A percentile compares a stretch with the other conserved stretches of the same genome.
These are phyloP conservation scores for Urochloa ruziziensis DNA, from an alignment of 176 grass and related monocot species.

Conservation along the genomic window DNA sequence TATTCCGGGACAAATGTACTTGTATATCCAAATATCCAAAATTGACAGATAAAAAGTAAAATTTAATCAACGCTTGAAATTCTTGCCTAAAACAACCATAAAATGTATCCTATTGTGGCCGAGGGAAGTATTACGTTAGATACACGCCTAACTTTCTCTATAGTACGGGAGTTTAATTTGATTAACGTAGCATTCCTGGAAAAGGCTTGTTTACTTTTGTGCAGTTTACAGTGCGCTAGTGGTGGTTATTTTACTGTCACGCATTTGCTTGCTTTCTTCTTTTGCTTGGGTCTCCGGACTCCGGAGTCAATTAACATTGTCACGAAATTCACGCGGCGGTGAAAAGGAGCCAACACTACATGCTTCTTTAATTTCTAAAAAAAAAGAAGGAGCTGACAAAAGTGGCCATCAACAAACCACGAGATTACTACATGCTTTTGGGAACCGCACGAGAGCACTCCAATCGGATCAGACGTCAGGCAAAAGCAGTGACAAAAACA, in stretches of 20 bases:
- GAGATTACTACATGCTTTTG: background rate
- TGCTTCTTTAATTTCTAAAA: background rate
- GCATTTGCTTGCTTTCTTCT: background rate
- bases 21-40: too few species aligned
- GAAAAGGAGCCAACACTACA: background rate
- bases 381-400: too few species aligned
- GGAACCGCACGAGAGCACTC: conserved; percentile 32
- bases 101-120: too few species aligned
- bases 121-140: background rate
- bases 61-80: too few species aligned
- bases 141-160: background rate
- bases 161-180: background rate
- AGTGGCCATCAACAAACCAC: conserved; percentile 1
- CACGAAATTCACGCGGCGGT: background rate
- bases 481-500: conserved; percentile 37
- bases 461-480: background rate
- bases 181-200: background rate
- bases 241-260: conserved; percentile 10
- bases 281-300: background rate
- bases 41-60: too few species aligned
- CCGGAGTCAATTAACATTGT: conserved; percentile 22
- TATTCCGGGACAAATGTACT: too few species aligned
- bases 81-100: too few species aligned
- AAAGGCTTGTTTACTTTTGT: background rate
- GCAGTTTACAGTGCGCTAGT: background rate